Conservation (phyloP, 2,329 filamentous ascomycete genomes). For the Annulohypoxylon truncatum region DNA sequence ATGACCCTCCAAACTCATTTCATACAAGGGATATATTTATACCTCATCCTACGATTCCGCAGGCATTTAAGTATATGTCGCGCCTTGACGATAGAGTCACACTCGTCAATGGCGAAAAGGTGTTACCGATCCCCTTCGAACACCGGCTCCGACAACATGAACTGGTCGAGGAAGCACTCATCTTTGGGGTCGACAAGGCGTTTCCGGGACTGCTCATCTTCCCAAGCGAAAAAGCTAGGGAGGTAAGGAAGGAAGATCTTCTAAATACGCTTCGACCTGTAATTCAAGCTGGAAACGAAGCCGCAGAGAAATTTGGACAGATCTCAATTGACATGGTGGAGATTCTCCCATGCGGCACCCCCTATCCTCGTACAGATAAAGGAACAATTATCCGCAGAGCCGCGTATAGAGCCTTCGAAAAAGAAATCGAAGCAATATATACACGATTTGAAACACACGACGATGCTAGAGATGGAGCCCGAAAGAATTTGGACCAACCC, state of each 20-base stretch:
- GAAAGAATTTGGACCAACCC: constrained; percentile 11
- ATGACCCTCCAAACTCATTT: constrained; percentile 59
- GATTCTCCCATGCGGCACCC: constrained; percentile 57
- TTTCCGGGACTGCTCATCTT: constrained; percentile 66
- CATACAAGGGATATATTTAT: constrained; percentile 59
- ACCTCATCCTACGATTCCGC: constrained; percentile 55
- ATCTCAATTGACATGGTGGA: constrained; percentile 65
- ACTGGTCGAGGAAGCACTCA: constrained; percentile 65
- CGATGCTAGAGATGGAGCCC: constrained; percentile 18
- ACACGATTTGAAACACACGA: constrained; percentile 40
- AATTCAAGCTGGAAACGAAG: constrained; percentile 62
- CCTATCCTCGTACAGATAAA: constrained; percentile 66
- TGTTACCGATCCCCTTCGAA: constrained; percentile 61
- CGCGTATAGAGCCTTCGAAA: constrained; percentile 61
- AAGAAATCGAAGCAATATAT: constrained; percentile 61
- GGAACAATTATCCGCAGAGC: constrained; percentile 66
- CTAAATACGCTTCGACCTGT: constrained; percentile 61
- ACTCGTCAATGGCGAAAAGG: constrained; percentile 61
- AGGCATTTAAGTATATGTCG: constrained; percentile 59
- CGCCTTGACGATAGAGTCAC: constrained; percentile 60
- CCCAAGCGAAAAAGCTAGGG: constrained; percentile 57
- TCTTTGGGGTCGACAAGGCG: constrained; percentile 66
- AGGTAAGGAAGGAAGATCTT: constrained; percentile 58
- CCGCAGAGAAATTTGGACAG: constrained; percentile 63
- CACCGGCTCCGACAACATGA: constrained; percentile 63